These are phyloP conservation scores for Acanthamoeba triangularis DNA, from an alignment of 208 protist species.

Conservation along the genomic window DNA sequence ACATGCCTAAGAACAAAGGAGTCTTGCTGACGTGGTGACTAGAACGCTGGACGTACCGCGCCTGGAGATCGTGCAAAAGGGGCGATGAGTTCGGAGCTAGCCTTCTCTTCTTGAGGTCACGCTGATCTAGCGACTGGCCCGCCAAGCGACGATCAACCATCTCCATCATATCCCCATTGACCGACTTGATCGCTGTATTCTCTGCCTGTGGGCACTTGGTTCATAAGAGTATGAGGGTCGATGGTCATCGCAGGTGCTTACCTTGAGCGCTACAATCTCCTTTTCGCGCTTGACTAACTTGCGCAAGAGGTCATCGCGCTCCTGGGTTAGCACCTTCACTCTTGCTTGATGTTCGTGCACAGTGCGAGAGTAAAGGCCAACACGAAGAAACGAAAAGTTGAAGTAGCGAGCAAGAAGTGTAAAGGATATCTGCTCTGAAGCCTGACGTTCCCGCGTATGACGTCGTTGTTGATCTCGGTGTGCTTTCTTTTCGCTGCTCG, in stretches of 20 bases:
- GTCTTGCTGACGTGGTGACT: too few relatives aligned
- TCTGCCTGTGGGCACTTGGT: neutral
- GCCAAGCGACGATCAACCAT: neutral
- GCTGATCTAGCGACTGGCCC: neutral
- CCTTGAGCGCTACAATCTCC: conserved; percentile 22
- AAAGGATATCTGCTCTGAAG: conserved; percentile 64
- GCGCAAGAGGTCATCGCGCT: conserved; percentile 18
- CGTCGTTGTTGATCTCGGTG: conserved; percentile 58
- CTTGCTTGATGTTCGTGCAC: conserved; percentile 5
- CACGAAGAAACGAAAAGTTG: neutral
- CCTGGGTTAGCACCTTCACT: neutral
- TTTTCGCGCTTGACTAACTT: neutral
- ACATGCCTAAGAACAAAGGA: neutral
- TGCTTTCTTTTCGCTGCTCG: conserved; percentile 2
- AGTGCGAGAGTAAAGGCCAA: neutral
- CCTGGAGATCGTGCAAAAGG: neutral
- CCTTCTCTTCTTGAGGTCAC: neutral
- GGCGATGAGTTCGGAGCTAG: neutral
- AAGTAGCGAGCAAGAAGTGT: neutral
- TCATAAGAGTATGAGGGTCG: neutral
- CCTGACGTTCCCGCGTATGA: conserved; percentile 42
- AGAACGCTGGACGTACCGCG: neutral
- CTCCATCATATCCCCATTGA: neutral
- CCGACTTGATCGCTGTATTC: neutral
- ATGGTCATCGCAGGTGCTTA: neutral